Percentiles rank a stretch among this genome's conserved stretches.
Conservation (phyloP, 2,329 filamentous ascomycete species). For the Coccinonectria pachysandricola region DNA sequence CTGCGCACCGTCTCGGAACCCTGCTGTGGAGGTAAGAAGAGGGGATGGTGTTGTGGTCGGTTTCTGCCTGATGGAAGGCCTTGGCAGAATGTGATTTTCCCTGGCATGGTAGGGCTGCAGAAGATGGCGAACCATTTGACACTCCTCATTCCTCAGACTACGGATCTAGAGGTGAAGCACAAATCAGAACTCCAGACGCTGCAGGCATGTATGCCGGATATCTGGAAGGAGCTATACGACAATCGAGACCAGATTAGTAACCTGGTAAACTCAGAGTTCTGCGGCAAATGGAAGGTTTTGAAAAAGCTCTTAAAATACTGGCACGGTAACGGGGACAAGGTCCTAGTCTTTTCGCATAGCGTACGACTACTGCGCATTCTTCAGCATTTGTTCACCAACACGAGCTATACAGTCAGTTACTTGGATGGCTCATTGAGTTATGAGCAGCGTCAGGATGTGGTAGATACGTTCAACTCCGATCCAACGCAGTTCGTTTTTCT, state of each 20-base stretch:
- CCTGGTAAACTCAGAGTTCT: slow-evolving; percentile 80
- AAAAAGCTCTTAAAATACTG: slow-evolving; percentile 81
- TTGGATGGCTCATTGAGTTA: slow-evolving; percentile 77
- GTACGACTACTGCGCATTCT: slow-evolving; percentile 78
- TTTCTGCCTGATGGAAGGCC: slow-evolving; percentile 48
- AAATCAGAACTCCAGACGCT: slow-evolving; percentile 67
- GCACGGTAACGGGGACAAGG: slow-evolving; percentile 85
- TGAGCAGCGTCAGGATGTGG: slow-evolving; percentile 69
- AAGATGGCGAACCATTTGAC: slow-evolving; percentile 92
- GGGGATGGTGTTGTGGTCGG: slow-evolving; percentile 72
- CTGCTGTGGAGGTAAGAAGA: slow-evolving; percentile 55
- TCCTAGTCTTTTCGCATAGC: slow-evolving; percentile 89
- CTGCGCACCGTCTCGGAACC: slow-evolving; percentile 57
- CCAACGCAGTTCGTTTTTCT: slow-evolving; percentile 86
- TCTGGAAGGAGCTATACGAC: slow-evolving; percentile 64
- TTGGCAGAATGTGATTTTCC: slow-evolving; percentile 76
- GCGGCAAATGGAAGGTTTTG: slow-evolving; percentile 92
- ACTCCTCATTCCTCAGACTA: slow-evolving; percentile 61
- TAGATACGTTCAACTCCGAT: slow-evolving; percentile 87
- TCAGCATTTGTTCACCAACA: slow-evolving; percentile 75
- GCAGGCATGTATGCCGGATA: slow-evolving; percentile 61
- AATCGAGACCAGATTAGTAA: slow-evolving; percentile 70
- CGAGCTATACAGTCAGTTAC: slow-evolving; percentile 84
- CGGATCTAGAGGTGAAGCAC: slow-evolving; percentile 61
- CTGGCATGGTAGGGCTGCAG: slow-evolving; percentile 69